phyloP scores from a whole-genome alignment of 2,329 filamentous ascomycete genomes.

The Ceratocystis cubensis region DNA sequence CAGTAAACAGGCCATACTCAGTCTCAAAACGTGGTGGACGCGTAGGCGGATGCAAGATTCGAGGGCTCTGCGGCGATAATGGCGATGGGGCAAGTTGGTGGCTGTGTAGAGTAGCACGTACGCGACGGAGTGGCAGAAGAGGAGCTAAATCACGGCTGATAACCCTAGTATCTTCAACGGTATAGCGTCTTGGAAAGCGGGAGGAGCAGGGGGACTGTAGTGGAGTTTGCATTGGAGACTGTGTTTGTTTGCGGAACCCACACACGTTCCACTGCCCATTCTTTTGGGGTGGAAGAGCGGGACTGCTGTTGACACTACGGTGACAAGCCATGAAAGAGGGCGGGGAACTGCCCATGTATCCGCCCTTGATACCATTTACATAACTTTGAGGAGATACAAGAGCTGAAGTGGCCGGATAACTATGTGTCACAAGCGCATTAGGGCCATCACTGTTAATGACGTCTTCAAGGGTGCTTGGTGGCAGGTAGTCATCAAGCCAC shows the following conservation, averaged over 20 bases:
- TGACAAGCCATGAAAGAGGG: not conserved
- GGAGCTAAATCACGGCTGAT: not conserved
- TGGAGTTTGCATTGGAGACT: not conserved
- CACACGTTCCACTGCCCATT: not conserved
- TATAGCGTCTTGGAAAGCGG: not conserved
- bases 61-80: not conserved
- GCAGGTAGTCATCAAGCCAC: conserved; percentile 21
- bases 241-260: not conserved
- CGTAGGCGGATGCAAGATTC: not conserved
- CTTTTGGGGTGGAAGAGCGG: not conserved
- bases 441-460: not conserved
- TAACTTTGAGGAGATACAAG: not conserved
- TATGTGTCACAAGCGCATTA: not conserved
- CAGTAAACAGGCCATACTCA: not conserved
- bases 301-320: not conserved
- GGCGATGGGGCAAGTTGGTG: not conserved
- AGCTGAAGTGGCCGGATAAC: not conserved
- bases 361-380: not conserved
- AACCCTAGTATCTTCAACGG: not conserved
- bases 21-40: not conserved
- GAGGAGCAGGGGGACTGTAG: not conserved
- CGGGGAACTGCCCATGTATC: not conserved
- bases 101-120: not conserved
- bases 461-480: not conserved
- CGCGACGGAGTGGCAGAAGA: not conserved